Evolutionary conservation across 2,329 filamentous ascomycete species (phyloP).

Genomic region (Fonsecaea nubica): DNA sequence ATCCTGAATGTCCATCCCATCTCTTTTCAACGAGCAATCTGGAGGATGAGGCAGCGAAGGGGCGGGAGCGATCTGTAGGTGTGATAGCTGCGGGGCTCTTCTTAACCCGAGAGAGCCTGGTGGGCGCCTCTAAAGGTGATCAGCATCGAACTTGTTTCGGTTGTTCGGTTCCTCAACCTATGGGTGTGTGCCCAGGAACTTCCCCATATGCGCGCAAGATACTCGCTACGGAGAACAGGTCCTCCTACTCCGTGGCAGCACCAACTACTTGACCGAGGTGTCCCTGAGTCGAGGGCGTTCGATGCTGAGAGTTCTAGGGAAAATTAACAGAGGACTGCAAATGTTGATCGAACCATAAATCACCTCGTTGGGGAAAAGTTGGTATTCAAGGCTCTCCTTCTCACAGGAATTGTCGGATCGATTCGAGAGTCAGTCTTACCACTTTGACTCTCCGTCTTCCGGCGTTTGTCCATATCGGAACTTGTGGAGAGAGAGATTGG

Average conservation of each 20-base stretch:
- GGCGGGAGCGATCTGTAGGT: conserved; percentile 28
- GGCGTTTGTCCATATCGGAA: conserved; percentile 4
- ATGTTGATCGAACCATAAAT: background rate
- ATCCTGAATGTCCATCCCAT: background rate
- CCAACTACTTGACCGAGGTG: background rate
- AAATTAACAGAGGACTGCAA: background rate
- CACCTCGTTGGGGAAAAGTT: background rate
- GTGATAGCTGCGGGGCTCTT: conserved; percentile 26
- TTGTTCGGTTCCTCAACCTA: conserved; percentile 21
- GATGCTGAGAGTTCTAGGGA: background rate
- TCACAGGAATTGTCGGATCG: conserved; percentile 1
- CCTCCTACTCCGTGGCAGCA: background rate
- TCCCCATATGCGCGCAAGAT: background rate
- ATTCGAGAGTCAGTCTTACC: conserved; percentile 12
- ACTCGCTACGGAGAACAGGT: background rate
- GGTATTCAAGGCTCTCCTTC: background rate
- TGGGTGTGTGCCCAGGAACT: conserved; percentile 7
- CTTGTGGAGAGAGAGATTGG: conserved; percentile 11
- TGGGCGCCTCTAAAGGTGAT: conserved; percentile 19
- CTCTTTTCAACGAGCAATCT: conserved; percentile 22
- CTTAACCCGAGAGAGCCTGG: conserved; percentile 18
- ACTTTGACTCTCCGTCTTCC: conserved; percentile 11
- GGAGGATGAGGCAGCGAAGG: conserved; percentile 29
- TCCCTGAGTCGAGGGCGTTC: background rate
- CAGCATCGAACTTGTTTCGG: conserved; percentile 27